A percentile compares a stretch with the other conserved stretches of the same genome.
phyloP scores from a whole-genome alignment of 1,284 basidiomycete genomes.

The Ustilago bromivora region DNA sequence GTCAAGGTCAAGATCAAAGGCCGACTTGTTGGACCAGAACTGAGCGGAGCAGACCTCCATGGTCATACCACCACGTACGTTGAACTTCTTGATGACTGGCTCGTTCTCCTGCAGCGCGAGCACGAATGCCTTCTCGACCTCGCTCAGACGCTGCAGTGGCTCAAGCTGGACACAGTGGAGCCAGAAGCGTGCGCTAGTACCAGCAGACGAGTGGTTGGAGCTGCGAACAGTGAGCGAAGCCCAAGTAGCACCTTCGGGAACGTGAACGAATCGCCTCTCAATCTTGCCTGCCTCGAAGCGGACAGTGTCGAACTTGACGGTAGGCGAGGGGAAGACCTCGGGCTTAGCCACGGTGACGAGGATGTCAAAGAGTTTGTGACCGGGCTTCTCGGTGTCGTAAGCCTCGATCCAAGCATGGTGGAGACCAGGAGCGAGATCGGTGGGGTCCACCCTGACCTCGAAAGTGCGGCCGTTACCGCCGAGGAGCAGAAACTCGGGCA shows the following conservation, averaged over 20 bases:
- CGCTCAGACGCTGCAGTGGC: slow-evolving; percentile 63
- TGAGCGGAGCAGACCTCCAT: slow-evolving; percentile 69
- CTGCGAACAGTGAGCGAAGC: slow-evolving; percentile 67
- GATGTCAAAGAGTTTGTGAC: slow-evolving; percentile 66
- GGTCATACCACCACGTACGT: slow-evolving; percentile 67
- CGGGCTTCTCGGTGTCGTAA: slow-evolving; percentile 62
- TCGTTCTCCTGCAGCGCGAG: slow-evolving; percentile 67
- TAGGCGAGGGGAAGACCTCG: slow-evolving; percentile 52
- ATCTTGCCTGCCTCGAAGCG: slow-evolving; percentile 64
- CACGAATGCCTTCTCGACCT: slow-evolving; percentile 66
- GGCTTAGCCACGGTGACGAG: slow-evolving; percentile 70
- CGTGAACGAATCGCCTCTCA: slow-evolving; percentile 65
- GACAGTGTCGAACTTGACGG: slow-evolving; percentile 51
- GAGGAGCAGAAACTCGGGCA: slow-evolving; percentile 65
- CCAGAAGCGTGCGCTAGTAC: slow-evolving; percentile 68
- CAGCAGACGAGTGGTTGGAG: slow-evolving; percentile 56
- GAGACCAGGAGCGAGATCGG: slow-evolving; percentile 63
- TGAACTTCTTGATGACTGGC: slow-evolving; percentile 65
- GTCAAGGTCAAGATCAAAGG: slow-evolving; percentile 66
- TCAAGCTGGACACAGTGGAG: slow-evolving; percentile 68
- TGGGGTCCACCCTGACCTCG: slow-evolving; percentile 68
- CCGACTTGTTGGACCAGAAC: slow-evolving; percentile 67
- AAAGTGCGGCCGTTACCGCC: slow-evolving; percentile 69
- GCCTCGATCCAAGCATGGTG: slow-evolving; percentile 66
- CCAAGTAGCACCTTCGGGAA: slow-evolving; percentile 70